phyloP scores from a whole-genome alignment of 2,329 filamentous ascomycete species.

The Colletotrichum karsti region DNA sequence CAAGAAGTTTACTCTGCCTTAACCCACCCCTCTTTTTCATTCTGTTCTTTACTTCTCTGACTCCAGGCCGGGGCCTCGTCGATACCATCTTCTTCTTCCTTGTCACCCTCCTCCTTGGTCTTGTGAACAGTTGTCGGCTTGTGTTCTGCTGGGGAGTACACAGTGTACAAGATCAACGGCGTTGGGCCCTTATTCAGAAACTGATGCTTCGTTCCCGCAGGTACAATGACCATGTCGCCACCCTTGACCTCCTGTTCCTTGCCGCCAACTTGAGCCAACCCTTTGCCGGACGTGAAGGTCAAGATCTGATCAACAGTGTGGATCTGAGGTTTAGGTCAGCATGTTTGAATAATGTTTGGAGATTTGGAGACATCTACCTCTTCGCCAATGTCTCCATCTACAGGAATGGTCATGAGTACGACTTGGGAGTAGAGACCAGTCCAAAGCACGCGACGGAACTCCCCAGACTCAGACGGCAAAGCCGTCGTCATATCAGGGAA shows the following conservation, averaged over 20 bases:
- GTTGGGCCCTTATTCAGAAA: slow-evolving; percentile 69
- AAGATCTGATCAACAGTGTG: slow-evolving; percentile 72
- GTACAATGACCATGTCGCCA: slow-evolving; percentile 55
- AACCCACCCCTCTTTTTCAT: slow-evolving; percentile 65
- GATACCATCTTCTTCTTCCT: slow-evolving; percentile 67
- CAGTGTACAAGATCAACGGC: slow-evolving; percentile 68
- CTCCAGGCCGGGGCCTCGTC: slow-evolving; percentile 70
- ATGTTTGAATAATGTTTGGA: not conserved
- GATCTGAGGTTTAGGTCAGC: slow-evolving; percentile 38
- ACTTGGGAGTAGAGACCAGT: slow-evolving; percentile 71
- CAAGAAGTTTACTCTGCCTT: slow-evolving; percentile 43
- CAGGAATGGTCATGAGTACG: slow-evolving; percentile 71
- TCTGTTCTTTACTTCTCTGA: slow-evolving; percentile 62
- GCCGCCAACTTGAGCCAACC: slow-evolving; percentile 65
- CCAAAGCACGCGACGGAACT: slow-evolving; percentile 69
- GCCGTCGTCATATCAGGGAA: slow-evolving; percentile 64
- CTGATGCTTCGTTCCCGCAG: slow-evolving; percentile 72
- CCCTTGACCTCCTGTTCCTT: slow-evolving; percentile 59
- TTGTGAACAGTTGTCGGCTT: slow-evolving; percentile 65
- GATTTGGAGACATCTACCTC: slow-evolving; percentile 62
- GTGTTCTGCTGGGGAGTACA: slow-evolving; percentile 72
- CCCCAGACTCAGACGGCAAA: slow-evolving; percentile 60
- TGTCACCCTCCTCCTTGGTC: slow-evolving; percentile 70
- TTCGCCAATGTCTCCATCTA: slow-evolving; percentile 72
- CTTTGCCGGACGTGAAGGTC: slow-evolving; percentile 68